Base-by-base conservation (phyloP, 345 rosid species). In the Abelmoschus esculentus region DNA sequence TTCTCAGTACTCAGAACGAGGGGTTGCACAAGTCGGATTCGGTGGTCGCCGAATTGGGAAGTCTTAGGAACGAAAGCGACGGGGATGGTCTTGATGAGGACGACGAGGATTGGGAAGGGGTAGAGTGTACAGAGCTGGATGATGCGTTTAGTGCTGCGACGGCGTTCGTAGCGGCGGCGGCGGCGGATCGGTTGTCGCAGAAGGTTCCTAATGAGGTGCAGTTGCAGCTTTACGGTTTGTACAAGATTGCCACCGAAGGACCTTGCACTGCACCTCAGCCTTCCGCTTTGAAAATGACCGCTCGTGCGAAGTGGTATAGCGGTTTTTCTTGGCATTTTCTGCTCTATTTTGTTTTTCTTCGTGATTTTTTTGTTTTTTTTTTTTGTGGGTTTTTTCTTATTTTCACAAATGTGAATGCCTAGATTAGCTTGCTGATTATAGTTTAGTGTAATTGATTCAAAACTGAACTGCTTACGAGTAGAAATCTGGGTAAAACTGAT, bases 51-150 rank as follows among this genome's bases (percentile, higher is more conserved):
- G 97, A 88, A 78, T 89, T 83, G 6, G 96, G 98, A 1, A 87
- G 98, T 79, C 83, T 84, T 7, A 81, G 91, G 72, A 83, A 78
- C 53, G 92, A 86, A 53, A 87, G 86, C 75, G 72, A 36, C 40
- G 40, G 40, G 40, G 40, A 67, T 40, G 83, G 80, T 12, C 77
- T 5, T 34, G 65, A 15, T 3, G 65, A 61, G 10, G 44, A 61
- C 0, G 92, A 85, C 6, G 90, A 89, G 19, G 97, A 89, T 60
- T 91, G 98, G 98, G 97, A 93, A 75, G 97, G 96, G 34, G 96
- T 91, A 10, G 98, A 91, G 86, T 88, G 86, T 77, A 91, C 93
- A 66, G 97, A 89, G 78, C 76, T 93, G 55, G 98, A 93, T 52
- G 96, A 87, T 77, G 78, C 80, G 36, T 93, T 93, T 61, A 91